Percentiles rank a stretch among this genome's conserved stretches.
Evolutionary conservation across 2,329 filamentous ascomycete genomes (phyloP).

Genomic region (Neobulgaria alba): DNA sequence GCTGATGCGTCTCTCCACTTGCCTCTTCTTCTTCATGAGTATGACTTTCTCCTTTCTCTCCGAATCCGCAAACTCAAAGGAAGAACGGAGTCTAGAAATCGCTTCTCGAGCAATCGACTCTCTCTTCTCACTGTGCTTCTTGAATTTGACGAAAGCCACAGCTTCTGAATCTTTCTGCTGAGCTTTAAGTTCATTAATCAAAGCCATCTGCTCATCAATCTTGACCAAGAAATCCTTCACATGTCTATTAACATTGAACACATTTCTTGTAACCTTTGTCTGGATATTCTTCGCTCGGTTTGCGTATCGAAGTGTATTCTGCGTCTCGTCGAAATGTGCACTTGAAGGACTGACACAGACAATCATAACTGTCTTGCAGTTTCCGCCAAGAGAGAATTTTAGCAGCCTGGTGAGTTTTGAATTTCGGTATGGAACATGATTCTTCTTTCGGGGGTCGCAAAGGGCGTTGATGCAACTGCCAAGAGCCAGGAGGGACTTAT

Average conservation of each 20-base stretch:
- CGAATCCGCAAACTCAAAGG: conserved; percentile 70
- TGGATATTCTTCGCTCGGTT: conserved; percentile 99
- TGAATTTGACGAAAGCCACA: conserved; percentile 77
- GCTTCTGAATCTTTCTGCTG: conserved; percentile 86
- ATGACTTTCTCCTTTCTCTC: conserved; percentile 73
- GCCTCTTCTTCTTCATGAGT: conserved; percentile 73
- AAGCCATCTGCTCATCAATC: conserved; percentile 95
- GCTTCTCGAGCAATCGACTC: conserved; percentile 70
- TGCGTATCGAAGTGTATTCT: conserved; percentile 94
- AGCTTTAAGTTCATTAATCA: conserved; percentile 91
- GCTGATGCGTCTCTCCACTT: conserved; percentile 75
- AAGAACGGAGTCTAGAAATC: conserved; percentile 65
- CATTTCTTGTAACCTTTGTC: conserved; percentile 97
- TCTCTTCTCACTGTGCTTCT: conserved; percentile 81
- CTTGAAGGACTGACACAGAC: conserved; percentile 96
- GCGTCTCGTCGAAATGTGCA: conserved; percentile 94
- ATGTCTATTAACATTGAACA: conserved; percentile 97
- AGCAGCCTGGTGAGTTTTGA: conserved; percentile 92
- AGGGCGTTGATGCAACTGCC: conserved; percentile 98
- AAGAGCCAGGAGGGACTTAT: conserved; percentile 90
- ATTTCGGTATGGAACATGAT: conserved; percentile 95
- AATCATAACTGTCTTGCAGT: conserved; percentile 99
- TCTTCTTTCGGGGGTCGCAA: conserved; percentile 83
- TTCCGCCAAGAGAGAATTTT: conserved; percentile 94
- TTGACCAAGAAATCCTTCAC: conserved; percentile 99